Evolutionary conservation across 352 stramenopile species (phyloP).

Genomic region (Phytophthora hybrid): DNA sequence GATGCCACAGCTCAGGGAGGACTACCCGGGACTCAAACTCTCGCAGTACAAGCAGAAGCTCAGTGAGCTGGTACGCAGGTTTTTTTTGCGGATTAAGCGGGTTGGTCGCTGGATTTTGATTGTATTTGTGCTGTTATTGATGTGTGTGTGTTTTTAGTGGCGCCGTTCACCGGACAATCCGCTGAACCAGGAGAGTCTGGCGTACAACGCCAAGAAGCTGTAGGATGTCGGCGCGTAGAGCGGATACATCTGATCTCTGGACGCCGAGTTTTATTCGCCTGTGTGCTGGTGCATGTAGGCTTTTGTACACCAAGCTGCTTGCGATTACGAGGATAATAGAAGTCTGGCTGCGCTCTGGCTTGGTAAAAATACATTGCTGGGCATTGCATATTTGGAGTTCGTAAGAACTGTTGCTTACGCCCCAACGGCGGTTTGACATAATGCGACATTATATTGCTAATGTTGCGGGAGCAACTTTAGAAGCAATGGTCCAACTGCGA

Average conservation of each 20-base stretch:
- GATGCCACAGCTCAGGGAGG: conserved; percentile 72
- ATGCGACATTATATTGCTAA: too few relatives aligned
- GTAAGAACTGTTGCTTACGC: too few relatives aligned
- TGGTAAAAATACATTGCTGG: not conserved
- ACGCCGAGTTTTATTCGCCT: not conserved
- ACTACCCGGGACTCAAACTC: conserved; percentile 79
- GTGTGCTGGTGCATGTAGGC: not conserved
- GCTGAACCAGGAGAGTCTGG: conserved; percentile 74
- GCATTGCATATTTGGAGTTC: too few relatives aligned
- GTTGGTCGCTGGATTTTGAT: not conserved
- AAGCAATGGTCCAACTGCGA: too few relatives aligned
- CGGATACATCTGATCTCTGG: not conserved
- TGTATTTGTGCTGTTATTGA: conserved; percentile 13
- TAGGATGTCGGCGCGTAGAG: conserved; percentile 9
- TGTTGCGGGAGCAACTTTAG: too few relatives aligned
- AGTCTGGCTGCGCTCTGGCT: not conserved
- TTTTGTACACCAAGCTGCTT: not conserved
- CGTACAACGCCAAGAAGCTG: conserved; percentile 85
- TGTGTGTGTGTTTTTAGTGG: conserved; percentile 55
- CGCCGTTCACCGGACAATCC: conserved; percentile 81
- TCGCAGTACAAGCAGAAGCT: conserved; percentile 88
- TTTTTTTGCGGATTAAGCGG: not conserved
- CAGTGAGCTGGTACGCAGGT: conserved; percentile 68
- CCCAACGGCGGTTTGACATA: too few relatives aligned
- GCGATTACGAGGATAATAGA: not conserved